Conservation (phyloP, 202 grass and related monocot species). For the Schoenoplectus tabernaemontani region DNA sequence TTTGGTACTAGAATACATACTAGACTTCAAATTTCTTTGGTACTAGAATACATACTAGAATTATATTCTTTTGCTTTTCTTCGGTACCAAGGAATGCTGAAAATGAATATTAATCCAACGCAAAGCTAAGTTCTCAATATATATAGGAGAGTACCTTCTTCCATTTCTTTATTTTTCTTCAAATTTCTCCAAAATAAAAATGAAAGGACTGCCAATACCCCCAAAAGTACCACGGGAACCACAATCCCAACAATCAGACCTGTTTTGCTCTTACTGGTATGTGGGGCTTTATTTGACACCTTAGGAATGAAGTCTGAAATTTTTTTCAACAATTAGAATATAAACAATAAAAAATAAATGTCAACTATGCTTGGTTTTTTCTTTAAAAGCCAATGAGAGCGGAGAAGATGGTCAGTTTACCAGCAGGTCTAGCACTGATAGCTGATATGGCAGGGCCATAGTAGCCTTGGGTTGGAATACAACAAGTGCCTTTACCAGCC, state of each 20-base stretch:
- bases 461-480: slow-evolving; percentile 52
- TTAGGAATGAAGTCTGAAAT: slow-evolving; percentile 61
- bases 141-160: slow-evolving; percentile 9
- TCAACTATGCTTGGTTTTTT: too few relatives aligned
- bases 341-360: too few relatives aligned
- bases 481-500: slow-evolving; percentile 87
- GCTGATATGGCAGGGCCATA: slow-evolving; percentile 67
- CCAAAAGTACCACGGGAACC: slow-evolving; percentile 35
- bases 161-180: neutral
- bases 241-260: slow-evolving; percentile 39
- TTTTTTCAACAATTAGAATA: slow-evolving; percentile 24
- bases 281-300: slow-evolving; percentile 22
- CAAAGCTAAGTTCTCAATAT: too few relatives aligned
- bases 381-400: too few relatives aligned
- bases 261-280: slow-evolving; percentile 38
- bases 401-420: too few relatives aligned
- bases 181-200: neutral
- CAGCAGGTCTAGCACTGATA: slow-evolving; percentile 59
- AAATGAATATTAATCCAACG: too few relatives aligned
- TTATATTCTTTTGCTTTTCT: too few relatives aligned
- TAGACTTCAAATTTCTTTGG: too few relatives aligned
- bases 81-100: too few relatives aligned
- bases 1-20: too few relatives aligned
- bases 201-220: neutral
- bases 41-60: too few relatives aligned